These are phyloP conservation scores for Clohesyomyces aquaticus DNA, from an alignment of 495 filamentous ascomycete species.

Conservation along the genomic window DNA sequence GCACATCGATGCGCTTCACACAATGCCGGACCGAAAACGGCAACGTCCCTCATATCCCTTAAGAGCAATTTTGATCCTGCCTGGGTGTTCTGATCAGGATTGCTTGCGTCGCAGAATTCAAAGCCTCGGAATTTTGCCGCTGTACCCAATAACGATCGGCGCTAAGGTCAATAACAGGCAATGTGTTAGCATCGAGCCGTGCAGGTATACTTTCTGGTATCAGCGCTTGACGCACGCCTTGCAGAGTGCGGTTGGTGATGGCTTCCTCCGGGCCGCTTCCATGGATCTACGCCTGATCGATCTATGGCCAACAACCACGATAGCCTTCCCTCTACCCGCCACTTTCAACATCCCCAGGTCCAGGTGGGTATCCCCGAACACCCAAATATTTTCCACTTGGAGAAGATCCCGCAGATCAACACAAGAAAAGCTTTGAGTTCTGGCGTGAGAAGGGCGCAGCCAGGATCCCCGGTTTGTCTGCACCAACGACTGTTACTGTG, in stretches of 20 bases:
- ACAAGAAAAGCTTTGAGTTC: conserved; percentile 58
- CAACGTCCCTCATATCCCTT: too few species aligned
- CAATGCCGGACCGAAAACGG: conserved; percentile 55
- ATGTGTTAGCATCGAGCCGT: too few species aligned
- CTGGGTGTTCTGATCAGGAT: too few species aligned
- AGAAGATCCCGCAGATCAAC: conserved; percentile 46
- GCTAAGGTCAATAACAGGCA: too few species aligned
- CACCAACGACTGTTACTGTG: conserved; percentile 59
- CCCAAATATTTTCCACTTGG: conserved; percentile 56
- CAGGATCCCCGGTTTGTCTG: conserved; percentile 54
- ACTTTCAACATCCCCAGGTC: conserved; percentile 62
- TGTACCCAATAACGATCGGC: too few species aligned
- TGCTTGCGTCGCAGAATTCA: too few species aligned
- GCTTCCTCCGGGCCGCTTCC: conserved; percentile 54
- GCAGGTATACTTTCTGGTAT: conserved; percentile 50
- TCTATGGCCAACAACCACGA: conserved; percentile 62
- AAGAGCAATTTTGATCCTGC: too few species aligned
- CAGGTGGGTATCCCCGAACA: conserved; percentile 66
- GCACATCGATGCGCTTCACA: conserved; percentile 57
- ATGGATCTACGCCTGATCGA: conserved; percentile 59
- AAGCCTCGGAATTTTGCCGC: too few species aligned
- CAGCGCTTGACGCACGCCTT: conserved; percentile 55
- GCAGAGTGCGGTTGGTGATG: conserved; percentile 49
- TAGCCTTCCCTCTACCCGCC: conserved; percentile 60
- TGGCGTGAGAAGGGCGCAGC: conserved; percentile 58